Percentiles rank a stretch among this genome's conserved stretches.
phyloP scores from a whole-genome alignment of 768 basidiomycete species.

The Calocera viscosa region DNA sequence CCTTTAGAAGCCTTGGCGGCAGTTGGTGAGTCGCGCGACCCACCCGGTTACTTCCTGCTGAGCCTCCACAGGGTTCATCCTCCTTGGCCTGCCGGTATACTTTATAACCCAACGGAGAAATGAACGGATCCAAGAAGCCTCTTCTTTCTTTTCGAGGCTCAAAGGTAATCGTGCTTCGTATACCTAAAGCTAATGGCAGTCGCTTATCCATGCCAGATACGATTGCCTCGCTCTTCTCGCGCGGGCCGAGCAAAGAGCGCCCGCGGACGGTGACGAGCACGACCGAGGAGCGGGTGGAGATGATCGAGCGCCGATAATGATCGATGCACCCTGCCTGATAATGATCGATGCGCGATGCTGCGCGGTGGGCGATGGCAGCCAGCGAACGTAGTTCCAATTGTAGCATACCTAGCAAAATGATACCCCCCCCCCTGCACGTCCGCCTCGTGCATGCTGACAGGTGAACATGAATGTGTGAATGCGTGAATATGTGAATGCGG shows the following conservation, averaged over 20 bases:
- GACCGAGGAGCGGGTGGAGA: conserved; percentile 61
- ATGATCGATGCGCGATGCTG: background rate
- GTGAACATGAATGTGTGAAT: too few relatives aligned
- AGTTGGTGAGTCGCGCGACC: conserved; percentile 43
- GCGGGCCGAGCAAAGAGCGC: conserved; percentile 41
- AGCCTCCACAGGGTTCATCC: conserved; percentile 49
- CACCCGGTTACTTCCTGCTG: conserved; percentile 2
- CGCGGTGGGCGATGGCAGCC: too few relatives aligned
- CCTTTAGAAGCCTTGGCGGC: conserved; percentile 80
- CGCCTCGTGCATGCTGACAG: background rate
- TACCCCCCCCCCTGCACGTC: background rate
- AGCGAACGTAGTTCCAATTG: background rate
- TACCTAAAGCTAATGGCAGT: background rate
- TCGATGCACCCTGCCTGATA: background rate
- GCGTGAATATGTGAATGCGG: too few relatives aligned
- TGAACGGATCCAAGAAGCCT: conserved; percentile 11
- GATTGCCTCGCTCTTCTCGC: conserved; percentile 31
- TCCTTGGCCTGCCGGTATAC: conserved; percentile 69
- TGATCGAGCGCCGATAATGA: conserved; percentile 30
- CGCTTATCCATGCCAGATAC: conserved; percentile 27
- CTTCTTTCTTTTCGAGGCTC: background rate
- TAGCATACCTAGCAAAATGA: conserved; percentile 6
- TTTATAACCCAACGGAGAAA: conserved; percentile 45
- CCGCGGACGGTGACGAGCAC: conserved; percentile 65
- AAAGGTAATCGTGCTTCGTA: conserved; percentile 3